Evolutionary conservation across 169 alveolate species (phyloP).

Genomic region (Ichthyophthirius multifiliis): DNA sequence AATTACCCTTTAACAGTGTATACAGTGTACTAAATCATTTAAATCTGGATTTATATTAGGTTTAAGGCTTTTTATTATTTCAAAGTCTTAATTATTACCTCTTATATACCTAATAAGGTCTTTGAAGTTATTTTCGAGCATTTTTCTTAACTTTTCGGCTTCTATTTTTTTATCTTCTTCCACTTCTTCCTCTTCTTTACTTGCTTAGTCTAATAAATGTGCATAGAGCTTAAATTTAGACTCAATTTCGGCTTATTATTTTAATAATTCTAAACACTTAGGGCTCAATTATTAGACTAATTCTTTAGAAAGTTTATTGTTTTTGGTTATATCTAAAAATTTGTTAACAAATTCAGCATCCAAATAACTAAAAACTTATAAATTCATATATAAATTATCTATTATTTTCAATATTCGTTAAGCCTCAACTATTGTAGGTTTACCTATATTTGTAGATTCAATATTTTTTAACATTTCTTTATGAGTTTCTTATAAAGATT

Average conservation of each 20-base stretch:
- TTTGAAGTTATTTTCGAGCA: constrained; percentile 33
- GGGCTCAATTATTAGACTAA: constrained; percentile 5
- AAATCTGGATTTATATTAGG: constrained; percentile 34
- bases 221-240: constrained; percentile 14
- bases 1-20: constrained; percentile 29
- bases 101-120: constrained; percentile 22
- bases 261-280: not conserved
- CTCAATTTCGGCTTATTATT: constrained; percentile 37
- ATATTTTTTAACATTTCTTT: constrained; percentile 36
- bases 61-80: constrained; percentile 29
- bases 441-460: constrained; percentile 41
- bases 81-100: constrained; percentile 24
- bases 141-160: constrained; percentile 20
- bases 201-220: not conserved
- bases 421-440: constrained; percentile 46
- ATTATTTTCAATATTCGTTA: constrained; percentile 35
- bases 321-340: constrained; percentile 10
- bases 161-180: constrained; percentile 38
- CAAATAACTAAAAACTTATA: constrained; percentile 13
- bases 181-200: constrained; percentile 19
- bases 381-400: constrained; percentile 14
- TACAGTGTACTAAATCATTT: constrained; percentile 35
- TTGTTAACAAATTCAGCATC: constrained; percentile 36
- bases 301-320: constrained; percentile 29
- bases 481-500: constrained; percentile 28